Evolutionary conservation across 495 filamentous ascomycete genomes (phyloP), one percentile per base, ranked within the genome.

Genomic region (Coniosporium apollinis): DNA sequence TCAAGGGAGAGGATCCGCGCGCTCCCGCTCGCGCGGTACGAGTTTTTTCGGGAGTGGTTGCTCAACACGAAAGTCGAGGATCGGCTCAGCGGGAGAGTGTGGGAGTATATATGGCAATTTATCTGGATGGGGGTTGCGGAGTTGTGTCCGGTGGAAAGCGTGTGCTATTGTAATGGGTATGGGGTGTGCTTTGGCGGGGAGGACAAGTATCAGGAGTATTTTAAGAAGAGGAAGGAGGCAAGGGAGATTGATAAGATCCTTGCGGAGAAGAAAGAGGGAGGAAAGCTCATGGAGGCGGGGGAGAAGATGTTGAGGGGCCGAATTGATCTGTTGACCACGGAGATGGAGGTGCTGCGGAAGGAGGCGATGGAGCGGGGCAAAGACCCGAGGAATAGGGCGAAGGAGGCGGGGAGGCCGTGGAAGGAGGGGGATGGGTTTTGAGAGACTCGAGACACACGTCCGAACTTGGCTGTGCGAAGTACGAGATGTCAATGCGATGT

Each of bases 201-300:
- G 32, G 38, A 35, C 10, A 8, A 36, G 17, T 41, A 26, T 28
- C 4, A 16, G 15, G 22, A 19, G 22, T 39, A 10, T 17, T 35
- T 39, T 10, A 20, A 22, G 16, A 10, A 13, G 15, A 34, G 28
- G 8, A 35, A 34, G 29, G 18, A 35, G 15, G 11, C 10, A 9
- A 21, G 11, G 10, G 15, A 32, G 19, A n/a, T 32, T 15, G 24
- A 37, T 18, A 43, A 52, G 18, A 46, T 47, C 13, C 22, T 34
- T 13, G 46, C 39, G 30, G 54, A 60, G 34, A 48, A 41, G 1
- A 42, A 45, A 5, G 55, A 59, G 15, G 48, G 54, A 21, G 43
- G 55, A 11, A 53, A 46, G 13, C 37, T 60, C 22, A 35, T 61
- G n/a, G 49, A 61, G 9, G 38, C 57, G 10, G 59, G 63, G n/a